phyloP scores from a whole-genome alignment of 768 basidiomycete species.

The Lactifluus volemus region DNA sequence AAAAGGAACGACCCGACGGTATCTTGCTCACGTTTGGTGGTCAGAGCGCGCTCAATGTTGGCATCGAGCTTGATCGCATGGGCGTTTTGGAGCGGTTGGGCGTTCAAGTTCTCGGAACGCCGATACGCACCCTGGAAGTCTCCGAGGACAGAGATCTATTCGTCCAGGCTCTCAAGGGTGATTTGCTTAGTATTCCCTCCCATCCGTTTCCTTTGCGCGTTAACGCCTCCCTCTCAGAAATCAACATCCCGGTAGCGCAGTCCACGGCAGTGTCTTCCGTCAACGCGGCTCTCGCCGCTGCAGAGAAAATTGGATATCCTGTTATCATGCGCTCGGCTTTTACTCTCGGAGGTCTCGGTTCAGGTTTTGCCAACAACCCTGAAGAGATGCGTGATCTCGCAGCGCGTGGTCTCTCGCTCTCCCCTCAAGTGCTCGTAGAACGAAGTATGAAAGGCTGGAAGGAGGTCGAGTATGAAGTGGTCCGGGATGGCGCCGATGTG shows the following conservation, averaged over 20 bases:
- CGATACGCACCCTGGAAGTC: conserved; percentile 77
- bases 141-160: conserved; percentile 69
- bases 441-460: conserved; percentile 99
- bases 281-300: conserved; percentile 85
- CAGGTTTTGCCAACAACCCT: conserved; percentile 91
- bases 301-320: conserved; percentile 88
- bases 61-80: conserved; percentile 72
- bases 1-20: conserved; percentile 97
- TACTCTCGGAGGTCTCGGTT: conserved; percentile 96
- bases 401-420: conserved; percentile 82
- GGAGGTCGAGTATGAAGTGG: conserved; percentile 98
- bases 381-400: conserved; percentile 93
- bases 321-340: conserved; percentile 96
- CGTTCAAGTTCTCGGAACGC: conserved; percentile 87
- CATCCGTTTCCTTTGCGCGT: conserved; percentile 64
- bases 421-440: conserved; percentile 95
- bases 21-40: conserved; percentile 97
- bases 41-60: conserved; percentile 95
- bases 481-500: conserved; percentile 94
- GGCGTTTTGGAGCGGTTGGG: conserved; percentile 56
- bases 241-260: conserved; percentile 40
- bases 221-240: conserved; percentile 42
- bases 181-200: conserved; percentile 52
- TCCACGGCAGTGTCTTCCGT: conserved; percentile 97
- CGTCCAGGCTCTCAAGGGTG: conserved; percentile 87